phyloP scores from a whole-genome alignment of 1,139 yeast genomes.

The Eremothecium cymbalariae region DNA sequence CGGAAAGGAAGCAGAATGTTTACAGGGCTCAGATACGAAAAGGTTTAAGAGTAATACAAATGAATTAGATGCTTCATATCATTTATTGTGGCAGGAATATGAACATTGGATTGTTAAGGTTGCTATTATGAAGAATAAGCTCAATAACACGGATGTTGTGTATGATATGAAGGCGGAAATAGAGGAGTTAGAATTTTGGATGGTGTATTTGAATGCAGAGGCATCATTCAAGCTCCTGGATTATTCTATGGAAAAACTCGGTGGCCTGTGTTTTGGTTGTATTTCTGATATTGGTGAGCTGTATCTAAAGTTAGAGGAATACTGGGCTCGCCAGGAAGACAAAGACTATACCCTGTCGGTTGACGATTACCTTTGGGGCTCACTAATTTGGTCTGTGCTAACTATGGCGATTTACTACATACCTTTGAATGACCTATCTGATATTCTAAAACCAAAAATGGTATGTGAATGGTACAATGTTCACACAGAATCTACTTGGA shows the following conservation, averaged over 20 bases:
- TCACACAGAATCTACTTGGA: slow-evolving; percentile 11
- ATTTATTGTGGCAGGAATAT: slow-evolving; percentile 27
- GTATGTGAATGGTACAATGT: slow-evolving; percentile 9
- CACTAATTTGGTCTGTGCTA: slow-evolving; percentile 27
- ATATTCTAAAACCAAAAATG: slow-evolving; percentile 12
- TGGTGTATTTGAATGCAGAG: slow-evolving; percentile 14
- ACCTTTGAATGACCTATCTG: slow-evolving; percentile 15
- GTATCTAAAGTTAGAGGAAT: slow-evolving; percentile 21
- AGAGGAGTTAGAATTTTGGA: slow-evolving; percentile 14
- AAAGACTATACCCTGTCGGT: slow-evolving; percentile 7
- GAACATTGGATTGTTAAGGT: slow-evolving; percentile 26
- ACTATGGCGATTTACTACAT: slow-evolving; percentile 25
- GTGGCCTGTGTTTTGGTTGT: slow-evolving; percentile 28
- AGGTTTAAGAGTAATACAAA: slow-evolving; percentile 3
- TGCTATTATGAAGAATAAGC: slow-evolving; percentile 19
- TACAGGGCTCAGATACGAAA: slow-evolving; percentile 7
- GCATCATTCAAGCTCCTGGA: slow-evolving; percentile 24
- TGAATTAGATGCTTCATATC: slow-evolving; percentile 12
- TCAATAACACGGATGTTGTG: slow-evolving; percentile 3
- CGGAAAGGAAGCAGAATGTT: slow-evolving; percentile 25
- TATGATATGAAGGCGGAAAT: slow-evolving; percentile 10
- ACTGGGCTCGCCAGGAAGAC: slow-evolving; percentile 19
- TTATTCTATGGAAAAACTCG: slow-evolving; percentile 27
- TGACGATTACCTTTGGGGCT: slow-evolving; percentile 23
- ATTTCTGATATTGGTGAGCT: slow-evolving; percentile 28